These are phyloP conservation scores for Trametes elegans DNA, from an alignment of 768 basidiomycete genomes.

Conservation along the genomic window DNA sequence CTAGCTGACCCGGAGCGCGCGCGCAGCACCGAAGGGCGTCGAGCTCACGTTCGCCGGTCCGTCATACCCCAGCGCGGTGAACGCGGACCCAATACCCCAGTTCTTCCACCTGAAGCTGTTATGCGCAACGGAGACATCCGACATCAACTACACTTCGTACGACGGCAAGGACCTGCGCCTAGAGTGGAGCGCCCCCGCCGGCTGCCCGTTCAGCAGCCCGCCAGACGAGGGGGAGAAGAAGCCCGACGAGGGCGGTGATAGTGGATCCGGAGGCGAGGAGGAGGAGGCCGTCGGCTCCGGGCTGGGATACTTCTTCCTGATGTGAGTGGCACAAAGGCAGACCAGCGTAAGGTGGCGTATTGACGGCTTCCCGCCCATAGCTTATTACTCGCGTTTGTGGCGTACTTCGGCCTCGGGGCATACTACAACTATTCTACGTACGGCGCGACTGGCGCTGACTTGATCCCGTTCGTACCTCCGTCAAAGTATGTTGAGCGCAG, in stretches of 20 bases:
- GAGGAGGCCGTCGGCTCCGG: constrained; percentile 56
- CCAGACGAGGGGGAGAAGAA: constrained; percentile 27
- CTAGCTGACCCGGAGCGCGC: neutral
- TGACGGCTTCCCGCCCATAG: constrained; percentile 31
- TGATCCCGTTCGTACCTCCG: constrained; percentile 69
- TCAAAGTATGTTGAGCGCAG: constrained; percentile 6
- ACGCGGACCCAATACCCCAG: constrained; percentile 48
- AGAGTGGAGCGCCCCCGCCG: constrained; percentile 62
- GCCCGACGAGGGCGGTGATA: constrained; percentile 32
- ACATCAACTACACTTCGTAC: constrained; percentile 59
- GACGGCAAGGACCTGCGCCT: constrained; percentile 52
- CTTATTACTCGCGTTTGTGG: constrained; percentile 59
- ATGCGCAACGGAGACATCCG: constrained; percentile 45
- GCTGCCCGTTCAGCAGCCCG: constrained; percentile 44
- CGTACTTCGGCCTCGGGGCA: constrained; percentile 76
- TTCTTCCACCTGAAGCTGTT: constrained; percentile 58
- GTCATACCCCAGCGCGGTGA: constrained; percentile 53
- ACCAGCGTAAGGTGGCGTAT: neutral
- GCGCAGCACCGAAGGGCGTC: constrained; percentile 51
- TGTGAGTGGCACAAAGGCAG: constrained; percentile 48
- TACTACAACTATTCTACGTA: constrained; percentile 90
- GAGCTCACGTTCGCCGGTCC: constrained; percentile 56
- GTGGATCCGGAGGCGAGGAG: constrained; percentile 14
- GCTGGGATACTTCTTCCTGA: constrained; percentile 85
- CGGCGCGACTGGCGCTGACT: constrained; percentile 77